Evolutionary conservation across 345 rosid species (phyloP).

Genomic region (Brassica cretica): DNA sequence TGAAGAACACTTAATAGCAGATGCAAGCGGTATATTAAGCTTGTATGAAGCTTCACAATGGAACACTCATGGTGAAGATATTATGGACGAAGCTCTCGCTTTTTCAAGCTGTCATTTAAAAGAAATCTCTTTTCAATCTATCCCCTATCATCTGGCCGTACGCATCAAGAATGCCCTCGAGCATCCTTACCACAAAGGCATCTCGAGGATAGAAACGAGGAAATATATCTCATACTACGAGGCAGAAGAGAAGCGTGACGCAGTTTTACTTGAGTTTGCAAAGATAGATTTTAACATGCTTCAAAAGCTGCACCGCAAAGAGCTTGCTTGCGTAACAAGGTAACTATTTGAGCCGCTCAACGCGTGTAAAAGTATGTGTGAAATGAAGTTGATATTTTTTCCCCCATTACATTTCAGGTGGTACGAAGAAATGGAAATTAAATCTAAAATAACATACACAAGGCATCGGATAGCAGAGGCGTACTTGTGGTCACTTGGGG

Average conservation of each 20-base stretch:
- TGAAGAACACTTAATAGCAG: neutral
- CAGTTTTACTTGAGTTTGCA: slow-evolving; percentile 30
- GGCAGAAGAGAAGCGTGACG: slow-evolving; percentile 3
- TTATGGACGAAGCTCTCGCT: slow-evolving; percentile 18
- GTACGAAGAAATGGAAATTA: slow-evolving; percentile 12
- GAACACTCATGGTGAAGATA: slow-evolving; percentile 28
- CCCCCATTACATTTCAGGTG: slow-evolving; percentile 17
- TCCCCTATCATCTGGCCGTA: neutral
- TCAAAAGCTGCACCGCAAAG: slow-evolving; percentile 17
- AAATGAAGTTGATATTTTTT: neutral
- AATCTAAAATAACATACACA: slow-evolving; percentile 20
- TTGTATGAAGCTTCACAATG: slow-evolving; percentile 35
- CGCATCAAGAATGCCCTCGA: slow-evolving; percentile 28
- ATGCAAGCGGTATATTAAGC: slow-evolving; percentile 19
- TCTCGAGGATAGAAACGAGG: slow-evolving; percentile 29
- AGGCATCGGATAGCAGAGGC: slow-evolving; percentile 15
- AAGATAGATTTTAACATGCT: slow-evolving; percentile 30
- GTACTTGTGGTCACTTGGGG: slow-evolving; percentile 33
- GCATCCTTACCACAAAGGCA: slow-evolving; percentile 26
- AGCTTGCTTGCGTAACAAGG: slow-evolving; percentile 24
- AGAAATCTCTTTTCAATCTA: neutral
- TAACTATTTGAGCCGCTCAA: neutral
- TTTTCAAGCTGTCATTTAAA: slow-evolving; percentile 11
- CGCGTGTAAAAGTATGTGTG: neutral
- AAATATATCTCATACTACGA: slow-evolving; percentile 25